Evolutionary conservation across 1,139 yeast genomes (phyloP).

Genomic region (Pichia sp.): DNA sequence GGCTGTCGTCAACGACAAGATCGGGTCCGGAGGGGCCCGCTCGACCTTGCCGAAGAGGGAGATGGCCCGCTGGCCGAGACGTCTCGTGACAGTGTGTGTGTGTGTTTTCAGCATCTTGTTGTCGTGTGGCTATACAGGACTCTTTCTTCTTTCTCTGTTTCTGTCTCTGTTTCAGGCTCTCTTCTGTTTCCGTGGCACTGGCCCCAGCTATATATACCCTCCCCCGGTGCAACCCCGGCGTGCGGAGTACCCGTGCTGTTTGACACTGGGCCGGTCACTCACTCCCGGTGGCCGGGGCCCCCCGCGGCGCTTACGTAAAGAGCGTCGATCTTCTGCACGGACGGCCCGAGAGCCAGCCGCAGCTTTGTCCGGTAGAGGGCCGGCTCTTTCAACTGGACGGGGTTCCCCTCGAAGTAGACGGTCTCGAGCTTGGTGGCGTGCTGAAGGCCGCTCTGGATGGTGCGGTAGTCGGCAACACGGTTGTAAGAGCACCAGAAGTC

Average conservation of each 20-base stretch:
- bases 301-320: conserved; percentile 42
- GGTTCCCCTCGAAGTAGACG: conserved; percentile 94
- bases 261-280: too few relatives aligned
- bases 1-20: conserved; percentile 62
- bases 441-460: conserved; percentile 63
- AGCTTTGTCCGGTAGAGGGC: conserved; percentile 85
- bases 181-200: too few relatives aligned
- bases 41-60: conserved; percentile 10
- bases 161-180: too few relatives aligned
- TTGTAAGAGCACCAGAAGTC: conserved; percentile 95
- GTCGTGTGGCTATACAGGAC: background rate
- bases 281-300: background rate
- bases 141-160: too few relatives aligned
- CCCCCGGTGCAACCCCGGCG: too few relatives aligned
- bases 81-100: background rate
- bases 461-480: conserved; percentile 60
- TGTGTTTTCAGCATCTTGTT: background rate
- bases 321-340: conserved; percentile 87
- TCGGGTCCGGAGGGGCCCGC: conserved; percentile 67
- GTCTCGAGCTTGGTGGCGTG: conserved; percentile 68
- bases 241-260: too few relatives aligned
- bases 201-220: too few relatives aligned
- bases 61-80: background rate
- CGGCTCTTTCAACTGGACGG: conserved; percentile 67
- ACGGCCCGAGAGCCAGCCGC: conserved; percentile 64